Base-by-base conservation (phyloP, 2,329 filamentous ascomycete species). In the Ceratocystiopsis sp. region DNA sequence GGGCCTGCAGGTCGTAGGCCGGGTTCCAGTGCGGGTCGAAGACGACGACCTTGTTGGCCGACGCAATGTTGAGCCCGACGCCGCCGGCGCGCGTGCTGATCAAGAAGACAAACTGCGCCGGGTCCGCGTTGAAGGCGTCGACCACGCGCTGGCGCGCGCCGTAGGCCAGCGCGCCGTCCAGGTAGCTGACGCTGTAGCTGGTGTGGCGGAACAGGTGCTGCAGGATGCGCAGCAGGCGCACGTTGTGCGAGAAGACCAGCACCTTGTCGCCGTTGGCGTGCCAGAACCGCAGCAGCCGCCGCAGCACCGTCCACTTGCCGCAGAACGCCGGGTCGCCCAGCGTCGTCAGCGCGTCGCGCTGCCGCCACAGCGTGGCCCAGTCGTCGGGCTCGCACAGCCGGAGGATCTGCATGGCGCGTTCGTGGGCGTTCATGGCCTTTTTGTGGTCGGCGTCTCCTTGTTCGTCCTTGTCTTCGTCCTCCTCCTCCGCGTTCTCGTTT, bases 11-110 rank as follows among this genome's bases (percentile, higher is more conserved):
- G 54, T 98, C 91, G 51, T 91, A 89, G 2, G 84, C 75, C 0
- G 91, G 91, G 51, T 98, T 98, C 91, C 91, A 98, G 54, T 96
- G 91, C 0, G 91, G 91, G 57, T 96, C 91, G 40, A 96, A 78
- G 34, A 98, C 84, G 36, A 98, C 89, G 0, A 98, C 91, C 61
- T 96, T 96, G 62, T 98, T 98, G 2, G 91, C 91, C 2, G 85
- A 91, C 0, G 89, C 94, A 55, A 98, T 96, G 57, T 98, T 98
- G 25, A 98, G 67, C 0, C 91, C 91, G 0, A 95, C 82, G 5
- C 91, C 91, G 19, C 91, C 91, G 3, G 91, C 87, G 55, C 82
- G 84, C 8, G 91, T 95, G 18, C 84, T 93, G 53, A 98, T 95
- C 17, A 98, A 68, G 53, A 98, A 98, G 6, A 95, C 86, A 54